Evolutionary conservation across 495 filamentous ascomycete species (phyloP).

Genomic region (Antarctomyces pellizariae): DNA sequence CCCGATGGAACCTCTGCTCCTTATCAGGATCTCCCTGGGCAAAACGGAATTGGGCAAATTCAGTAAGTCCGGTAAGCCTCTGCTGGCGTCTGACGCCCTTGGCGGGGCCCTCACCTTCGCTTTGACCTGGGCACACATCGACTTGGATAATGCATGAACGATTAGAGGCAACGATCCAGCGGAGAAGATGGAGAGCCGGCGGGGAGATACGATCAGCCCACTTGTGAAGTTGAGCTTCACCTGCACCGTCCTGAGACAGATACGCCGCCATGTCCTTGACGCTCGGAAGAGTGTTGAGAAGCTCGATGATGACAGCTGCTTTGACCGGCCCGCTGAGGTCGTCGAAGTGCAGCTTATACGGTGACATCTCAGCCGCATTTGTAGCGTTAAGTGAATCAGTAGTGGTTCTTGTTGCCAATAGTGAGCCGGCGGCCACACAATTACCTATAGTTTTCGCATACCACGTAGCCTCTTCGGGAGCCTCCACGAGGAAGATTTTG

Average conservation of each 20-base stretch:
- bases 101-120: conserved; percentile 7
- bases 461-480: no score
- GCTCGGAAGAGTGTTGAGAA: conserved; percentile 46
- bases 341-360: conserved; percentile 29
- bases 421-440: no score
- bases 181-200: conserved; percentile 41
- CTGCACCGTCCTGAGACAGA: conserved; percentile 19
- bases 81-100: conserved; percentile 13
- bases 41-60: conserved; percentile 65
- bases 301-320: conserved; percentile 23
- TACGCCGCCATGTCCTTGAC: conserved; percentile 38
- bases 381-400: no score
- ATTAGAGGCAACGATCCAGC: conserved; percentile 86
- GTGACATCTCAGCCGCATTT: conserved; percentile 5
- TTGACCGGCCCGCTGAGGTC: conserved; percentile 24
- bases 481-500: no score
- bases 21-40: conserved; percentile 81
- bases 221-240: conserved; percentile 22
- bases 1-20: conserved; percentile 52
- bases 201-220: conserved; percentile 44
- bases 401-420: no score
- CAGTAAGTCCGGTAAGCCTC: conserved; percentile 37
- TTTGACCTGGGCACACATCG: conserved; percentile 18
- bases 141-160: conserved; percentile 66
- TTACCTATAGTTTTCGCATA: no score